Base-by-base conservation (phyloP, 2,329 filamentous ascomycete genomes). In the Claviceps pusilla region DNA sequence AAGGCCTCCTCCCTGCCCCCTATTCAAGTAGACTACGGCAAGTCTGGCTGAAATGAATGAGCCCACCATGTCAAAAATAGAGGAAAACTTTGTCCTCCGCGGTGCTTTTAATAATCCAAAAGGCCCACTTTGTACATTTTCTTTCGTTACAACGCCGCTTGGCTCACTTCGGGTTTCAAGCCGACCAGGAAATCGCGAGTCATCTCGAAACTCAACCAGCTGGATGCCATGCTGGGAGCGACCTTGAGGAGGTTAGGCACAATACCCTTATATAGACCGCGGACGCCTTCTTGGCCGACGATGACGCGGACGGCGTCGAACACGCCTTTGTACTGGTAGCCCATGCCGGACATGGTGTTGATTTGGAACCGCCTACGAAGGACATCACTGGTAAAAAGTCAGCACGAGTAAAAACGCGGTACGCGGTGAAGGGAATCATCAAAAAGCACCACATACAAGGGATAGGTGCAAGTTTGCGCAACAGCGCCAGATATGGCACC, bases 291-390 rank as follows among this genome's bases (percentile, higher is more conserved):
- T 62, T 95, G 83, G 49, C 78, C 71, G 54, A 95, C 69, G 62
- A 98, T 98, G 51, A 87, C 81, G 52, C 75, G 79, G 58, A 98
- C 74, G 3, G 93, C 93, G 65, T 95, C 89, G 58, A 81, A 76
- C 47, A 98, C 84, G 7, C 84, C 86, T 64, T 87, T 89, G 73
- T 98, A 98, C 67, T 91, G 82, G 71, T 96, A 97, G 51, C 93
- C 93, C 83, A 98, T 91, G 52, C 93, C 93, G 50, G 87, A 89
- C 93, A 98, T 98, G 53, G 93, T 96, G 71, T 98, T 98, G 73
- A 98, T 93, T 67, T 98, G 93, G 68, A 98, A 98, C 51, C 93
- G 82, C 57, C 93, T 83, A 37, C 93, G 87, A 54, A 98, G 76
- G 2, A 98, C 91, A 66, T 95, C 90, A 66, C 88, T 93, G 9